Evolutionary conservation across 2,329 filamentous ascomycete genomes (phyloP).

Genomic region (Seiridium cupressi): DNA sequence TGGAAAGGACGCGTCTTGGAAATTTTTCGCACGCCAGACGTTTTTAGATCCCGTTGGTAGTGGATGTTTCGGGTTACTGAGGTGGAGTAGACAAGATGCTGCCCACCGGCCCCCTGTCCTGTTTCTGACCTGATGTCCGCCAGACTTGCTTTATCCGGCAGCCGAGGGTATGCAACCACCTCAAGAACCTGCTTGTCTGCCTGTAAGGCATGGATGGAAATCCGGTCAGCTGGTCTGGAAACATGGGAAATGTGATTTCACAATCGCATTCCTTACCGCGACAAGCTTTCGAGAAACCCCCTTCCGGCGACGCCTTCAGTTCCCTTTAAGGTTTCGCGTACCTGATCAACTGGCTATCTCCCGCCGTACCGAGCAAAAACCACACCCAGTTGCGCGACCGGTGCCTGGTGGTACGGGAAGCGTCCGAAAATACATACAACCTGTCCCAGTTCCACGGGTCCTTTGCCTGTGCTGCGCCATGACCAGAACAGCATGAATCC

Average conservation of each 20-base stretch:
- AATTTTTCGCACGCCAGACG: neutral
- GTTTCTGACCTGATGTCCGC: neutral
- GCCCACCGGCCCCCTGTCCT: neutral
- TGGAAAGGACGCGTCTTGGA: neutral
- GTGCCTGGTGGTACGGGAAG: neutral
- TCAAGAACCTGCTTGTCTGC: neutral
- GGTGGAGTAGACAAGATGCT: neutral
- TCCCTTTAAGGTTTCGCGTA: constrained; percentile 1
- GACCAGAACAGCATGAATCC: neutral
- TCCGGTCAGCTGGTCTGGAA: constrained; percentile 1
- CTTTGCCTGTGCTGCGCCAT: neutral
- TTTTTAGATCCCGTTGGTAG: neutral
- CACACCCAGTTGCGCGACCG: neutral
- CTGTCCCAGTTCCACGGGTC: neutral
- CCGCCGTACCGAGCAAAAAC: neutral
- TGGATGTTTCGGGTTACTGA: neutral
- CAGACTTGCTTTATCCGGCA: constrained; percentile 6
- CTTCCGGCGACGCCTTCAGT: neutral
- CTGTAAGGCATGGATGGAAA: neutral
- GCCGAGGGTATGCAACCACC: neutral
- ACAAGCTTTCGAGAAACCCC: neutral
- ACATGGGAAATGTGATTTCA: neutral
- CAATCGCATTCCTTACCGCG: neutral
- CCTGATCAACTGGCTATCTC: constrained; percentile 1
- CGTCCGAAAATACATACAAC: neutral